Evolutionary conservation across 768 basidiomycete genomes (phyloP).

Genomic region (Botryobasidium botryosum): DNA sequence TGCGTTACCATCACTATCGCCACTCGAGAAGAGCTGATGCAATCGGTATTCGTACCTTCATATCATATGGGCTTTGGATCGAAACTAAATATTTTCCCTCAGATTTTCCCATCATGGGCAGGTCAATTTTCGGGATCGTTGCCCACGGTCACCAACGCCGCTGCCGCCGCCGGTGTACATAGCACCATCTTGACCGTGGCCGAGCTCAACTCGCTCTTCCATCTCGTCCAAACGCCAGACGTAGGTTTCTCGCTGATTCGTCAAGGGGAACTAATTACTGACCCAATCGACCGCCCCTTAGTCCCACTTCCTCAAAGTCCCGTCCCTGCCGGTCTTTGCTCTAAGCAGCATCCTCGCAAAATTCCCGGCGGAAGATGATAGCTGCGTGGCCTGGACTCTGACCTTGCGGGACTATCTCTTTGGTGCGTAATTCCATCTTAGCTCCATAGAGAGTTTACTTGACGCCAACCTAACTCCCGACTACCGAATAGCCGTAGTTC

Average conservation of each 20-base stretch:
- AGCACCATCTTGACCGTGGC: slow-evolving; percentile 46
- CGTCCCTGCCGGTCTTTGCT: slow-evolving; percentile 66
- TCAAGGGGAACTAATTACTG: slow-evolving; percentile 7
- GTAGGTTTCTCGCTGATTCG: slow-evolving; percentile 26
- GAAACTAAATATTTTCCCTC: slow-evolving; percentile 5
- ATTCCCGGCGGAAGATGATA: slow-evolving; percentile 62
- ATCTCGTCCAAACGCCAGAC: slow-evolving; percentile 61
- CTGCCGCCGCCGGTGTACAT: slow-evolving; percentile 40
- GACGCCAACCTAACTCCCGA: too few species aligned
- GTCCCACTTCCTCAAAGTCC: slow-evolving; percentile 79
- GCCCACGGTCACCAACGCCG: slow-evolving; percentile 49
- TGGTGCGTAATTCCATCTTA: slow-evolving; percentile 32
- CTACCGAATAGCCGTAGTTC: too few species aligned
- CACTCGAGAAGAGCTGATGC: slow-evolving; percentile 68
- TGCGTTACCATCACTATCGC: slow-evolving; percentile 74
- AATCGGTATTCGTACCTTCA: slow-evolving; percentile 33
- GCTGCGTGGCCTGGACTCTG: slow-evolving; percentile 56
- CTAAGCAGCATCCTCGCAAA: slow-evolving; percentile 58
- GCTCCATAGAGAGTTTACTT: too few species aligned
- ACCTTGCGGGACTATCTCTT: slow-evolving; percentile 47
- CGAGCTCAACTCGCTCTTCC: slow-evolving; percentile 48
- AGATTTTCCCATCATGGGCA: slow-evolving; percentile 72
- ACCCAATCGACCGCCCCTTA: slow-evolving; percentile 17
- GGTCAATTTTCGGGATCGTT: slow-evolving; percentile 52
- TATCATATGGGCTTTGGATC: neutral